Conservation (phyloP, 257 asterid species). For the Ehretia macrophylla region DNA sequence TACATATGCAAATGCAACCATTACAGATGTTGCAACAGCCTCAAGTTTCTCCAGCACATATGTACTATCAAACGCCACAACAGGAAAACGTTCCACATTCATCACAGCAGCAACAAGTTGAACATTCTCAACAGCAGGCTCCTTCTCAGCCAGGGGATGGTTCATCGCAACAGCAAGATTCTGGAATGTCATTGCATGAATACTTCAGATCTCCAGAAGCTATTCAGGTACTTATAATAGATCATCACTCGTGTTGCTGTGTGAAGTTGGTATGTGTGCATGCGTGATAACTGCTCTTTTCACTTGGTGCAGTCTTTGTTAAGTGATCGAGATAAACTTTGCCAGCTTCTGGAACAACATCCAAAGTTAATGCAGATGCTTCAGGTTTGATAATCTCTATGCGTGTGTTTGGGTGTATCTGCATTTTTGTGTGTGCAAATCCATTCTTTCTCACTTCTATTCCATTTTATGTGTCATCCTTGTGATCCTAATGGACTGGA, state of each 20-base stretch:
- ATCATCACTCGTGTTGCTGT: neutral
- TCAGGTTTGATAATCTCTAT: constrained; percentile 39
- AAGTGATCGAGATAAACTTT: constrained; percentile 89
- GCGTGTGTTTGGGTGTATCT: neutral
- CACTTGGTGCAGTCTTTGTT: constrained; percentile 56
- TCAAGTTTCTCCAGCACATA: constrained; percentile 37
- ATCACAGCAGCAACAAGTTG: constrained; percentile 38
- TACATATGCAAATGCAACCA: constrained; percentile 36
- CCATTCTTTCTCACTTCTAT: neutral
- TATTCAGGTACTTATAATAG: constrained; percentile 50
- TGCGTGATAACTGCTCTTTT: constrained; percentile 6
- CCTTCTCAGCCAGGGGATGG: constrained; percentile 38
- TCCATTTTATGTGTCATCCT: neutral
- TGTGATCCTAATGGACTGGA: neutral
- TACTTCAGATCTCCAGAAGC: constrained; percentile 73
- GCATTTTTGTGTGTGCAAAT: neutral
- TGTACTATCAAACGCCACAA: constrained; percentile 48
- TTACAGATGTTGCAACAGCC: constrained; percentile 40
- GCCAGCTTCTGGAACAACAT: constrained; percentile 89
- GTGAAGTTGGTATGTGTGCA: neutral
- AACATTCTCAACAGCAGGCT: constrained; percentile 34
- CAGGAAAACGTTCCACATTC: constrained; percentile 40
- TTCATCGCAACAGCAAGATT: constrained; percentile 59
- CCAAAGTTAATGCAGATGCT: constrained; percentile 98
- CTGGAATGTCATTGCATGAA: constrained; percentile 64